Evolutionary conservation across 495 filamentous ascomycete genomes (phyloP).

Genomic region (Aspergillus cristatus): DNA sequence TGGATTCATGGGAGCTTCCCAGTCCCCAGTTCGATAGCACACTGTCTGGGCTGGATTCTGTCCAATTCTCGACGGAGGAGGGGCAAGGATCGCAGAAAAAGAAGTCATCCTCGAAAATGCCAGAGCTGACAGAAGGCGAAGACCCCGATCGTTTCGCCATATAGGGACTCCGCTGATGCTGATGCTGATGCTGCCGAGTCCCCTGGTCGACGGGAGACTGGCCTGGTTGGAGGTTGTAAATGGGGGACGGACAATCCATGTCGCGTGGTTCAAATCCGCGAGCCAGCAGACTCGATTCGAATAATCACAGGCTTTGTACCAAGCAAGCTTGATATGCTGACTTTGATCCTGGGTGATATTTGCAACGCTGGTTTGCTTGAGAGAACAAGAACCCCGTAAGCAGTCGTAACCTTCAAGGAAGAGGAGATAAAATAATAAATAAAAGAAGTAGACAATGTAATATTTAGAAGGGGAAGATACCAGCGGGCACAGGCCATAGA

Average conservation of each 20-base stretch:
- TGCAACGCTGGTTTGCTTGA: neutral
- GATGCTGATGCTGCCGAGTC: constrained; percentile 6
- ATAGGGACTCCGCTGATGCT: neutral
- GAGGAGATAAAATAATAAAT: neutral
- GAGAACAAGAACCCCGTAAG: neutral
- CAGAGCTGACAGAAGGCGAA: constrained; percentile 7
- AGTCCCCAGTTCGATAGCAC: constrained; percentile 10
- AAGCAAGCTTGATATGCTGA: neutral
- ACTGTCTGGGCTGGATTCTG: constrained; percentile 17
- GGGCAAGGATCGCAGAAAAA: constrained; percentile 11
- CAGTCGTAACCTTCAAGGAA: neutral
- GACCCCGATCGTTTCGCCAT: constrained; percentile 14
- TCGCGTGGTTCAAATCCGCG: neutral
- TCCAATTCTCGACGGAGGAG: constrained; percentile 13
- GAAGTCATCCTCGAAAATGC: constrained; percentile 8
- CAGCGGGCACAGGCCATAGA: neutral
- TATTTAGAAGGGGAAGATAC: neutral
- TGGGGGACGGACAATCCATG: constrained; percentile 18
- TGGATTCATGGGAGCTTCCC: constrained; percentile 6
- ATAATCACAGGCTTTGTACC: no score
- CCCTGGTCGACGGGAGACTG: constrained; percentile 20
- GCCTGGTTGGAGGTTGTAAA: constrained; percentile 11
- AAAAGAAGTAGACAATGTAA: constrained; percentile 1
- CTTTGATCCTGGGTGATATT: neutral
- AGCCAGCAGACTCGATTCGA: no score